These are phyloP conservation scores for Paecilomyces niveus DNA, from an alignment of 2,329 filamentous ascomycete species.

Conservation along the genomic window DNA sequence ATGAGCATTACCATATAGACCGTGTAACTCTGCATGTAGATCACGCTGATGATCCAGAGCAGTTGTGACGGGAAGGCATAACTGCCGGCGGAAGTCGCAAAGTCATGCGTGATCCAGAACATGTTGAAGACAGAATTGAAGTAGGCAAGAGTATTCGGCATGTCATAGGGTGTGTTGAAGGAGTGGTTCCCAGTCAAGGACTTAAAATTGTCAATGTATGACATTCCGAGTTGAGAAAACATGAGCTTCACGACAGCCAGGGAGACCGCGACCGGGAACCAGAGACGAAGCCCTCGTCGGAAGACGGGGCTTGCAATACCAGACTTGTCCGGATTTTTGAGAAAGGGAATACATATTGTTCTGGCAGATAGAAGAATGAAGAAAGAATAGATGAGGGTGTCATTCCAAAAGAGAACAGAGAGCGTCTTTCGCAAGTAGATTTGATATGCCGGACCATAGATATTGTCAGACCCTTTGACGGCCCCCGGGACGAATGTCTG, in stretches of 20 bases:
- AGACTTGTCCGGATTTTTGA: conserved; percentile 26
- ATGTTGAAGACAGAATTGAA: conserved; percentile 43
- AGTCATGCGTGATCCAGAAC: conserved; percentile 38
- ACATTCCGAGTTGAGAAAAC: conserved; percentile 23
- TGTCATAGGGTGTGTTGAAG: conserved; percentile 23
- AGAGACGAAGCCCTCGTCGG: conserved; percentile 35
- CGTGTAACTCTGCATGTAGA: conserved; percentile 42
- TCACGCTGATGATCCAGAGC: conserved; percentile 39
- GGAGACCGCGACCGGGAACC: conserved; percentile 33
- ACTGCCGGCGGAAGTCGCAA: conserved; percentile 33
- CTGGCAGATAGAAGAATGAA: conserved; percentile 42
- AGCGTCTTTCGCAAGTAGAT: conserved; percentile 38
- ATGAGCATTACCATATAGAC: conserved; percentile 44
- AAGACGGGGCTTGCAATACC: conserved; percentile 35
- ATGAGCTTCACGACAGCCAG: conserved; percentile 33
- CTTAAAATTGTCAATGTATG: conserved; percentile 34
- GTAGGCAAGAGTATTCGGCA: conserved; percentile 34
- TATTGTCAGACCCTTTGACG: conserved; percentile 29
- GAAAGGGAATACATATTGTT: conserved; percentile 35
- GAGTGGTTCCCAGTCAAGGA: conserved; percentile 29
- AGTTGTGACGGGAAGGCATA: conserved; percentile 39
- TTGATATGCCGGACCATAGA: conserved; percentile 33
- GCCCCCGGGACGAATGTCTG: conserved; percentile 38
- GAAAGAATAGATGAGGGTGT: conserved; percentile 38
- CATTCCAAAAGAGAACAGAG: conserved; percentile 41